Base-by-base conservation (phyloP, 768 basidiomycete genomes). In the Aureoboletus auriporus region DNA sequence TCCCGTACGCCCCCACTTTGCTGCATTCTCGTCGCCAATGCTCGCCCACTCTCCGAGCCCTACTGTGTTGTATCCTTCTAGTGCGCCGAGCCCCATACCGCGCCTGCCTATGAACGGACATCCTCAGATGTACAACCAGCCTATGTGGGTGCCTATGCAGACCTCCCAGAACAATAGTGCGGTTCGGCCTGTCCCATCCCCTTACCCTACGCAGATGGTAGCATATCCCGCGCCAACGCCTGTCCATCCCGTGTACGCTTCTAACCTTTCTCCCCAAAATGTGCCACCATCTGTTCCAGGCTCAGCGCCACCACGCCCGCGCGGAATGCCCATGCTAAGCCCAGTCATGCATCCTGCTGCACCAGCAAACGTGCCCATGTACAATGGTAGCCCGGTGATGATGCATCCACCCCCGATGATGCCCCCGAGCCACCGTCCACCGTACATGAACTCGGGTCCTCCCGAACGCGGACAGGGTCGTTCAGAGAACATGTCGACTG, bases 11-110 rank as follows among this genome's bases (percentile, higher is more conserved):
- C 74, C 79, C 11, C 64, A 73, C 37, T 89, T 84, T 69, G 64
- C 71, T 20, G 57, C 75, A 17, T 87, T 88, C 61, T 71, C 78
- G 20, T 82, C 86, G 12, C 81, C 86, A 3, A 82, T 89, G 75
- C 74, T 86, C 69, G 81, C 78, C 54, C 84, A 84, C 59, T 81
- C 86, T 13, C 86, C 86, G 5, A 79, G 73, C 49, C 83, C 85
- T 31, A 70, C 72, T n/a, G 61, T 86, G 46, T 73, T 87, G 71
- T 90, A 89, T 65, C 70, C 79, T 27, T 77, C 77, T 16, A 75
- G 82, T 59, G 66, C 76, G 9, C 71, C 80, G 4, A 89, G 82
- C 52, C 83, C 84, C 44, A 76, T 85, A 14, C 82, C 84, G 29
- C 73, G 80, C 48, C 79, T 84, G 73, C 70, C 75, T 47, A 66